Base-by-base conservation (phyloP, 768 basidiomycete species). In the Cystofilobasidium capitatum region DNA sequence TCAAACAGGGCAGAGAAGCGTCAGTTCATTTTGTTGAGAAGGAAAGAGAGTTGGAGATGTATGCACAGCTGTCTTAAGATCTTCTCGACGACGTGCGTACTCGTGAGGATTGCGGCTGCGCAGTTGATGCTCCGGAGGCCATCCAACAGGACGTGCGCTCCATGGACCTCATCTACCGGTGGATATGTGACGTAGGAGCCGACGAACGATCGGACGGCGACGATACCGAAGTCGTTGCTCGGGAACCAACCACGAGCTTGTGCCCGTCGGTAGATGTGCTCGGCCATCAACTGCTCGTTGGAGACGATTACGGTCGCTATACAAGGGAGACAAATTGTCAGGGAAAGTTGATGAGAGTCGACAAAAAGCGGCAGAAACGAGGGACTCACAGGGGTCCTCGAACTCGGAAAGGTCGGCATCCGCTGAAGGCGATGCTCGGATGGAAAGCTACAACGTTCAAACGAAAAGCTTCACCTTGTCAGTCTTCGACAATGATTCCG, bases 111-210 rank as follows among this genome's bases (percentile, higher is more conserved):
- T 0, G 87, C 87, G 63, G 91, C 88, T 22, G 88, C 84, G 13
- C 90, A 88, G 71, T 92, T 92, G 69, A 93, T 79, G 35, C 75
- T 73, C 24, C 83, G 81, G 36, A 91, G 81, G 8, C 88, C 89
- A 9, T 84, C 85, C 77, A 90, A 64, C 54, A 76, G 69, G 45
- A 71, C 64, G 39, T 70, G 24, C 13, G 65, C 69, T 20, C 74
- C 66, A 22, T 72, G 72, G 49, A 70, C 64, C 4, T 62, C 70
- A 5, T 54, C 40, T n/a, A 57, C 24, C 40, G 55, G 49, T 33
- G 62, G 62, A 9, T 24, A 51, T 17, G 64, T 67, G 49, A 68
- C 65, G 31, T 65, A 63, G 29, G 33, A 37, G 17, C 42, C 37
- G 59, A 44, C n/a, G 67, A 71, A 64, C 44, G 72, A 37, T 72